Evolutionary conservation across 768 basidiomycete genomes (phyloP), one percentile per base, ranked within the genome.

Genomic region (Naganishia vaughanmartiniae): DNA sequence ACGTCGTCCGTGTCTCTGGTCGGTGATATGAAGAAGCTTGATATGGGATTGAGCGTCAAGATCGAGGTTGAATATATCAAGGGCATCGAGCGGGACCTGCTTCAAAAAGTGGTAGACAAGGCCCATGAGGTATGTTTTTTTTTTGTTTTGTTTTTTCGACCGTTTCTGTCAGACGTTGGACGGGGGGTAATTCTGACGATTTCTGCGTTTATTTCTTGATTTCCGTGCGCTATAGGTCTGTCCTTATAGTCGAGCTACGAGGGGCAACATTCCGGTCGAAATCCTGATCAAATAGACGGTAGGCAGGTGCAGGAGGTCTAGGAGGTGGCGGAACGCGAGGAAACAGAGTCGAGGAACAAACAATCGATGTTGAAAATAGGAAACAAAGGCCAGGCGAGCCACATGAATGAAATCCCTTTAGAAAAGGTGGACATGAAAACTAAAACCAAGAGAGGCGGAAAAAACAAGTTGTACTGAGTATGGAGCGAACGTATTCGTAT

Each of bases 21-120:
- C 36, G 68, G 68, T 19, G 68, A 69, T 30, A 60, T 69, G 68
- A 69, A 69, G 68, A 63, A 60, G 56, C 57, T 69, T 21, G 68
- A 69, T 34, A 69, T 69, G 56, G 56, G 56, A 15, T n/a, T 69
- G 31, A 51, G 48, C 21, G 68, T 69, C 10, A 58, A 53, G 46
- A 45, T 69, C 21, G 58, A 60, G 46, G 46, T 69, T 6, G 58
- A 69, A 46, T n/a, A 39, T 11, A 57, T 58, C 28, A 54, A 69
- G 57, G 56, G 46, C 12, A 39, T 69, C 24, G 68, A 69, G n/a
- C 58, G 58, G 57, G 46, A 46, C 7, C 12, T n/a, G 56, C 24
- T 69, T 42, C 42, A 69, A 45, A 58, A 69, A 33, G 58, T 69
- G 30, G 68, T 69, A 30, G 48, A 69, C 17, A 24, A 48, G 68